Evolutionary conservation across 768 basidiomycete species (phyloP), one percentile per base, ranked within the genome.

Genomic region (Rhodotorula paludigena): DNA sequence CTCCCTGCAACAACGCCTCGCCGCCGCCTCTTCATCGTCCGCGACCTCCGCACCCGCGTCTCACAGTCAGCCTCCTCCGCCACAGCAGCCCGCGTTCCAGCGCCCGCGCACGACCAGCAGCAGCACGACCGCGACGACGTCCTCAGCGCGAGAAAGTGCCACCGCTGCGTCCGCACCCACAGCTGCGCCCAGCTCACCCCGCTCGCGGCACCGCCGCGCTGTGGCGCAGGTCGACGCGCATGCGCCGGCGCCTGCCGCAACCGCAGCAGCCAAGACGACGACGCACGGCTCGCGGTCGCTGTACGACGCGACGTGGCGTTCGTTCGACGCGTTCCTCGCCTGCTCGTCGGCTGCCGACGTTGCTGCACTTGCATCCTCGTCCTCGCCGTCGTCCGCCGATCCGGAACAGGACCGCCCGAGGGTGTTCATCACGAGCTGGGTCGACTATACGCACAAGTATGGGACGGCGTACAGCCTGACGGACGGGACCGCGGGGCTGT

Each of bases 401-500:
- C 48, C 45, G 12, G 47, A 39, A 18, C 52, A 51, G 23, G 57
- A 52, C 7, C 9, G 33, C 5, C 71, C 71, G 1, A 83, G 83
- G 59, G 88, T 94, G 52, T 98, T 97, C 79, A 92, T 99, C 70
- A 90, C 89, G 5, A 90, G 89, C n/a, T 98, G 96, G 96, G 89
- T 98, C 48, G 96, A 98, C 78, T 98, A 98, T 77, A 94, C 91
- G 77, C 90, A 92, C 79, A 97, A 97, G 82, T 99, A 97, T 79
- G 96, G 94, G n/a, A 98, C 97, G 90, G 96, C 94, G 2, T 98
- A 96, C 78, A 91, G 92, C 7, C 81, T 98, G 76, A 94, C 92
- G 28, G 92, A 99, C 75, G 92, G 94, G 6, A 89, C 89, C 30
- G 87, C 97, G 53, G 91, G 92, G 9, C 90, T 97, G 30, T 87